A percentile compares a stretch with the other conserved stretches of the same genome.
phyloP scores from a whole-genome alignment of 1,284 basidiomycete genomes.

The Salmacisia buchloeana region DNA sequence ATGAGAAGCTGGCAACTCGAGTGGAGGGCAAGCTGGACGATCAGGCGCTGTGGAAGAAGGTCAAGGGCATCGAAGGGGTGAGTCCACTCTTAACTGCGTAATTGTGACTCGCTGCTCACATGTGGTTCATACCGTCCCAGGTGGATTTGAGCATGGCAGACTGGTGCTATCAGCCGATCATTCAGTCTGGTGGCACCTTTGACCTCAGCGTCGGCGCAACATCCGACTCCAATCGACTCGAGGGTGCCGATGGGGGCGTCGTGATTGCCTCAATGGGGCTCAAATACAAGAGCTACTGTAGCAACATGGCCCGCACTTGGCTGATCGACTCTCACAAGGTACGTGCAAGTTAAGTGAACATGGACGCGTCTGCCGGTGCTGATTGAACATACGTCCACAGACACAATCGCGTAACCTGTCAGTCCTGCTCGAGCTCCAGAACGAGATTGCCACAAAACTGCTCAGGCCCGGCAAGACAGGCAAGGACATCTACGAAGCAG shows the following conservation, averaged over 20 bases:
- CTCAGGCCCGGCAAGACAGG: slow-evolving; percentile 74
- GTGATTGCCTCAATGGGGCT: slow-evolving; percentile 82
- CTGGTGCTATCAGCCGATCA: slow-evolving; percentile 90
- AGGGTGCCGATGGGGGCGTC: slow-evolving; percentile 82
- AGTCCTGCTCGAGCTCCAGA: slow-evolving; percentile 71
- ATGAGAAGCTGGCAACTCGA: slow-evolving; percentile 74
- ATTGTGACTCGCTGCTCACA: slow-evolving; percentile 4
- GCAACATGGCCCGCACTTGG: slow-evolving; percentile 85
- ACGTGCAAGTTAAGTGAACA: neutral
- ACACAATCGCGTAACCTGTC: slow-evolving; percentile 85
- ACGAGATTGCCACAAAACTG: slow-evolving; percentile 64
- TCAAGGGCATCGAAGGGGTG: slow-evolving; percentile 57
- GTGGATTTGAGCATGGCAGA: slow-evolving; percentile 82
- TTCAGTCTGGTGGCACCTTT: slow-evolving; percentile 86
- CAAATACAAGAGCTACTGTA: slow-evolving; percentile 87
- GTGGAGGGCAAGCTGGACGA: slow-evolving; percentile 78
- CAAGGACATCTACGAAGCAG: slow-evolving; percentile 74
- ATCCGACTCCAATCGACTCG: slow-evolving; percentile 61
- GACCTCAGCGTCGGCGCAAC: slow-evolving; percentile 81
- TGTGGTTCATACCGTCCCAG: slow-evolving; percentile 52
- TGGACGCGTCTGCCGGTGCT: neutral
- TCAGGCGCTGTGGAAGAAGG: slow-evolving; percentile 61
- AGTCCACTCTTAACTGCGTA: neutral
- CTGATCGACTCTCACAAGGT: slow-evolving; percentile 82
- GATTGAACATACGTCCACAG: neutral